These are phyloP conservation scores for Colletotrichum truncatum DNA, from an alignment of 2,329 filamentous ascomycete species.

Conservation along the genomic window DNA sequence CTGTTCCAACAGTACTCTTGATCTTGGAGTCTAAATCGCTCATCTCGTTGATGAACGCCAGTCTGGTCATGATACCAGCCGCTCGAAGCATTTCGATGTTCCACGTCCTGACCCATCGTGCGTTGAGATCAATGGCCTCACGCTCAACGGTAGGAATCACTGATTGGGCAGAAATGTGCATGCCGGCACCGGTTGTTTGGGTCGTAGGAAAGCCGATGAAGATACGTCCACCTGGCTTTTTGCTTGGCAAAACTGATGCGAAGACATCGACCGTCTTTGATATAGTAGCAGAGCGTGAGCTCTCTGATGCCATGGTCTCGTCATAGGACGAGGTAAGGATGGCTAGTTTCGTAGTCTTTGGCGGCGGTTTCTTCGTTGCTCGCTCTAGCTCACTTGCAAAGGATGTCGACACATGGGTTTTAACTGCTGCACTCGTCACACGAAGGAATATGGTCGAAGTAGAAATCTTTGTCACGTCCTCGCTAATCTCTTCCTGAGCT, in stretches of 20 bases:
- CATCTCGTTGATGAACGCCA: slow-evolving; percentile 93
- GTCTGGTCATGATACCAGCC: slow-evolving; percentile 87
- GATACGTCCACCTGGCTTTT: slow-evolving; percentile 82
- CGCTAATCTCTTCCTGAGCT: slow-evolving; percentile 68
- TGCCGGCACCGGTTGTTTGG: slow-evolving; percentile 92
- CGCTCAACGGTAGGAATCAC: slow-evolving; percentile 97
- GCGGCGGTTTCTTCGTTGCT: slow-evolving; percentile 96
- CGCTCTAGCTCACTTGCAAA: slow-evolving; percentile 90
- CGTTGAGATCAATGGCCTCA: slow-evolving; percentile 96
- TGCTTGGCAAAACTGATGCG: slow-evolving; percentile 86
- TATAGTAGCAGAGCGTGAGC: slow-evolving; percentile 55
- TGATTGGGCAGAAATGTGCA: slow-evolving; percentile 94
- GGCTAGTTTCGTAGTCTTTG: slow-evolving; percentile 84
- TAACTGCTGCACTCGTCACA: slow-evolving; percentile 84
- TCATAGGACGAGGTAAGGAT: slow-evolving; percentile 93
- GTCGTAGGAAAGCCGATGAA: slow-evolving; percentile 99
- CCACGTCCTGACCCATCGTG: slow-evolving; percentile 93
- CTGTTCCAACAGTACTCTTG: slow-evolving; percentile 52
- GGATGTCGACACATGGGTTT: slow-evolving; percentile 75
- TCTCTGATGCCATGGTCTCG: slow-evolving; percentile 74
- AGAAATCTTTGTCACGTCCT: slow-evolving; percentile 76
- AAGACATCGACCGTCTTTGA: slow-evolving; percentile 81
- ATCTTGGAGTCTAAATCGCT: slow-evolving; percentile 73
- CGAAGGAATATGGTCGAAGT: slow-evolving; percentile 87
- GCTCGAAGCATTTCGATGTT: slow-evolving; percentile 93